A percentile compares a stretch with the other conserved stretches of the same genome.
Conservation (phyloP, 2,329 filamentous ascomycete species). For the Ophiosphaerella narmari region DNA sequence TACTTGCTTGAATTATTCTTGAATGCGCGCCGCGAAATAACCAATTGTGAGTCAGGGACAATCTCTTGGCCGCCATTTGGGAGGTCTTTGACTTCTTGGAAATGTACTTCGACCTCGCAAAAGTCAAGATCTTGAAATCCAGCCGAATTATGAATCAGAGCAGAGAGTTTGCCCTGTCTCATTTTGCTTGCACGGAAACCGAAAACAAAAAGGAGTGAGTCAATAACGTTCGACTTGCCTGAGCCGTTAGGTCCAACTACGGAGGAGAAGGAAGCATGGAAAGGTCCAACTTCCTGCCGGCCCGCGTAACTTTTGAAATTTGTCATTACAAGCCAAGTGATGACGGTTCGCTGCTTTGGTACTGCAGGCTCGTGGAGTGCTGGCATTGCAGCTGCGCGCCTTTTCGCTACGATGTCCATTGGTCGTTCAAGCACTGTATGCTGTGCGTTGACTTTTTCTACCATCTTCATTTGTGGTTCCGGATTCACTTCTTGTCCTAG, state of each 20-base stretch:
- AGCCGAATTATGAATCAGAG: constrained; percentile 95
- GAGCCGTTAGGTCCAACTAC: constrained; percentile 98
- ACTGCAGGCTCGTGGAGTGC: constrained; percentile 73
- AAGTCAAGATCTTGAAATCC: constrained; percentile 81
- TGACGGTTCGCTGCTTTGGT: constrained; percentile 86
- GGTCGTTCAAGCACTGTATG: constrained; percentile 82
- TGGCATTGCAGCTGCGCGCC: constrained; percentile 67
- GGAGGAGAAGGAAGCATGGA: constrained; percentile 95
- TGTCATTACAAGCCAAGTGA: constrained; percentile 86
- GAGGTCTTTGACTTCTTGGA: constrained; percentile 91
- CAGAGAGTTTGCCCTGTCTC: constrained; percentile 97
- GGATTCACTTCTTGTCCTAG: constrained; percentile 49
- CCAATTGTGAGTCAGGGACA: constrained; percentile 79
- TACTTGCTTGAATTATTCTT: constrained; percentile 99
- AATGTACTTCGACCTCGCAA: constrained; percentile 96
- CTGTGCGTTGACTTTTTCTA: constrained; percentile 76
- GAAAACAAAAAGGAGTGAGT: constrained; percentile 97
- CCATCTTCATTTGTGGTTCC: constrained; percentile 44
- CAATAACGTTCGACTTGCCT: constrained; percentile 98
- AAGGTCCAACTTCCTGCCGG: constrained; percentile 91
- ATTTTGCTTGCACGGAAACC: constrained; percentile 99
- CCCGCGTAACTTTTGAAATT: constrained; percentile 99
- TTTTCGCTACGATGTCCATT: constrained; percentile 92
- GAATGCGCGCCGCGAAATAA: constrained; percentile 92
- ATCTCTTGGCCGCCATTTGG: constrained; percentile 75